Base-by-base conservation (phyloP, 1,284 basidiomycete species). In the Fomitopsis schrenkii region DNA sequence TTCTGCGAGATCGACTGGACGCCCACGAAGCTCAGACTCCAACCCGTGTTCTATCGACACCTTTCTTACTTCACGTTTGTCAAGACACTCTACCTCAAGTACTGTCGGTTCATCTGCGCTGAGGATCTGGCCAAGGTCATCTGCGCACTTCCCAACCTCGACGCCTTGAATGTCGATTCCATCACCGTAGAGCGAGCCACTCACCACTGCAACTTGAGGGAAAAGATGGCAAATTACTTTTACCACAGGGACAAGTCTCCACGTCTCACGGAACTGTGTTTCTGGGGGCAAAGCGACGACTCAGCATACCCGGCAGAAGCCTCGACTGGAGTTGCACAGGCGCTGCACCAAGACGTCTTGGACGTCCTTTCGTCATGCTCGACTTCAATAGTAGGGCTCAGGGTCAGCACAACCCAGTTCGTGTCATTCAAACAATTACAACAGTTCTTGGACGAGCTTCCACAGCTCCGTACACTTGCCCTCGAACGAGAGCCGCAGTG, bases 341-440 rank as follows among this genome's bases (percentile, higher is more conserved):
- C 66, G 80, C 79, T 57, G 58, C 80, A 80, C 58, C 77, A 77
- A 17, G 48, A 55, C 12, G 48, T 41, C 60, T 64, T 66, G 63
- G 80, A 77, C 59, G 60, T 66, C 26, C 71, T 74, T 10, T 76
- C 76, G 54, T 79, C 71, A 7, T 42, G n/a, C 15, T 42, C 41
- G 41, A 42, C 9, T 10, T 15, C 15, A 17, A 42, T 42, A 7
- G n/a, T 14, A 6, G 15, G n/a, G 12, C 41, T 42, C 8, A 15
- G 41, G 15, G 15, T 42, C 41, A 42, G 41, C 41, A 42, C 41
- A 17, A 42, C 41, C 12, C 41, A 42, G 41, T 42, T 42, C 15
- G 15, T 14, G 15, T 42, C 41, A 19, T 42, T 42, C 41, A 6
- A 17, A 42, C 41, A 19, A 3, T 14, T 42, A 5, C 12, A 42